These are phyloP conservation scores for Suhomyces emberorum DNA, from an alignment of 805 yeast species.

Conservation along the genomic window DNA sequence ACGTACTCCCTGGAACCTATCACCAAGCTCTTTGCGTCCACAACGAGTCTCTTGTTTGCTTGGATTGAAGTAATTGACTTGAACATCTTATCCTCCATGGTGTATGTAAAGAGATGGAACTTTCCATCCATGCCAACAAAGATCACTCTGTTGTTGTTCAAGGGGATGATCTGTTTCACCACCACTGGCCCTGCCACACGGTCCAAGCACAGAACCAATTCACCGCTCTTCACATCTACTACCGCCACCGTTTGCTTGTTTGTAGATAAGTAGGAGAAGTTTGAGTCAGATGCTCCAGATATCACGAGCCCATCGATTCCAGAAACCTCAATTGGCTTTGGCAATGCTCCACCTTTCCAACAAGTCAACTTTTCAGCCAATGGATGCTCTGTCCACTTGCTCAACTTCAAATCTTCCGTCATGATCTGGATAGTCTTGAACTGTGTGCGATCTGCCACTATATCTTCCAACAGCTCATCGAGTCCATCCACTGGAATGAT, in stretches of 20 bases:
- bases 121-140: constrained; percentile 56
- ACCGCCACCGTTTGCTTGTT: constrained; percentile 14
- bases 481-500: constrained; percentile 20
- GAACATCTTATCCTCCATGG: constrained; percentile 3
- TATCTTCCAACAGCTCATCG: constrained; percentile 32
- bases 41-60: constrained; percentile 34
- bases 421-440: constrained; percentile 16
- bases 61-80: constrained; percentile 12
- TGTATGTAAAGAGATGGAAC: constrained; percentile 18
- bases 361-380: constrained; percentile 8
- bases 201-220: background rate
- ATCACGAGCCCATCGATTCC: constrained; percentile 25
- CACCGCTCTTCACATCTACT: constrained; percentile 14
- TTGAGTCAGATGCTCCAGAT: constrained; percentile 10
- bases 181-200: constrained; percentile 21
- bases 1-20: constrained; percentile 30
- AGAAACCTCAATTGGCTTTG: constrained; percentile 7
- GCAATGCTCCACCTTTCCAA: constrained; percentile 35
- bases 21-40: constrained; percentile 29
- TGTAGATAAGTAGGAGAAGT: constrained; percentile 7
- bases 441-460: constrained; percentile 35
- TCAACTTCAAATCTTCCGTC: constrained; percentile 6
- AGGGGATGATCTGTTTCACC: constrained; percentile 31
- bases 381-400: background rate
- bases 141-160: constrained; percentile 22